These are phyloP conservation scores for Boletus bicolor DNA, from an alignment of 768 basidiomycete species.

Conservation along the genomic window DNA sequence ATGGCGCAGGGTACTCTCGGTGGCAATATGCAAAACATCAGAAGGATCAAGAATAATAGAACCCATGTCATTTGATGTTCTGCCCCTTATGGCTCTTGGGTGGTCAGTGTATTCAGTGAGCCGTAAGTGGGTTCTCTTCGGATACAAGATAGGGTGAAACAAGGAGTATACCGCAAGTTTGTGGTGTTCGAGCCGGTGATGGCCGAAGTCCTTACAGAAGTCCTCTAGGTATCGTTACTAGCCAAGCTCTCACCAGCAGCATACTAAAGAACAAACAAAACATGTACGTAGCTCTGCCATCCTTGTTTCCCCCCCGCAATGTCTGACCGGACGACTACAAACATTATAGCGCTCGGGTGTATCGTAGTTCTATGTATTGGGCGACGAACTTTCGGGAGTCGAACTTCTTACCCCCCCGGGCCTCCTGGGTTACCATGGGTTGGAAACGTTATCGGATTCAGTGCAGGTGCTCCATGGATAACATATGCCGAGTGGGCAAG, in stretches of 20 bases:
- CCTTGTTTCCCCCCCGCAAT: neutral
- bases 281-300: neutral
- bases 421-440: neutral
- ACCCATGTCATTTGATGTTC: neutral
- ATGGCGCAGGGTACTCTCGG: neutral
- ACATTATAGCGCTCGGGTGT: neutral
- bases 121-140: neutral
- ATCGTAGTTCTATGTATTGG: neutral
- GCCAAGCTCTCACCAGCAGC: neutral
- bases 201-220: neutral
- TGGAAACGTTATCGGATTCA: neutral
- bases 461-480: conserved; percentile 3
- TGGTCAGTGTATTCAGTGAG: neutral
- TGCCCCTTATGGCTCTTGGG: neutral
- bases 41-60: neutral
- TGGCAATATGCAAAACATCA: neutral
- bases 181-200: neutral
- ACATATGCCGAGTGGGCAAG: conserved; percentile 11
- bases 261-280: neutral
- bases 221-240: neutral
- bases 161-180: neutral
- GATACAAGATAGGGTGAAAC: neutral
- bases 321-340: neutral
- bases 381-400: neutral
- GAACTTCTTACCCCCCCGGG: conserved; percentile 1